Percentiles rank a stretch among this genome's conserved stretches.
Conservation (phyloP, 345 rosid species). For the Cardiospermum halicacabum region DNA sequence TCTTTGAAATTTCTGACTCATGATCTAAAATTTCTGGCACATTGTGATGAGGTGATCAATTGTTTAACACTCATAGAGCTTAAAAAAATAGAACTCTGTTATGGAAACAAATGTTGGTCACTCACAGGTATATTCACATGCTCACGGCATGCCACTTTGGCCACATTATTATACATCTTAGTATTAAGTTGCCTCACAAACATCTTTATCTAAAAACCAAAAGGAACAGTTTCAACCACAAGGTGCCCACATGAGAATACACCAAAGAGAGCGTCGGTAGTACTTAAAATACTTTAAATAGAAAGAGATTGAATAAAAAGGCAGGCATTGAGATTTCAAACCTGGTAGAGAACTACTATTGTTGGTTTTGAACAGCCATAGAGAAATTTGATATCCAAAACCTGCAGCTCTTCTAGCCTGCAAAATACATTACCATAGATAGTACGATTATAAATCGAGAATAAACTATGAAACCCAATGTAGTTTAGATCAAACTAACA, state of each 20-base stretch:
- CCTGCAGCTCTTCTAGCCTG: slow-evolving; percentile 97
- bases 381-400: slow-evolving; percentile 91
- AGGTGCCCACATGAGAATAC: neutral
- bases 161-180: neutral
- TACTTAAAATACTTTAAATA: neutral
- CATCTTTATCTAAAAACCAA: neutral
- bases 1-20: too few species aligned
- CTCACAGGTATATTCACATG: neutral
- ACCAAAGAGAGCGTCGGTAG: neutral
- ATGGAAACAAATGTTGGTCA: neutral
- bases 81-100: neutral
- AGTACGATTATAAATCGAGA: neutral
- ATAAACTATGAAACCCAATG: neutral
- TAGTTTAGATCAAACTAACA: neutral
- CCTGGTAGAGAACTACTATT: slow-evolving; percentile 92
- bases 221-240: neutral
- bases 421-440: slow-evolving; percentile 21
- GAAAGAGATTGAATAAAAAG: neutral
- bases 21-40: neutral
- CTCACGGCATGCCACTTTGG: neutral
- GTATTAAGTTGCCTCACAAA: neutral
- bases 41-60: neutral
- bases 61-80: neutral
- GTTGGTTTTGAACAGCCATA: slow-evolving; percentile 89
- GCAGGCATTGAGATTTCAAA: slow-evolving; percentile 18